Percentiles rank a stretch among this genome's conserved stretches.
Evolutionary conservation across 139 green algal species (phyloP).

Genomic region (Penium margaritaceum): DNA sequence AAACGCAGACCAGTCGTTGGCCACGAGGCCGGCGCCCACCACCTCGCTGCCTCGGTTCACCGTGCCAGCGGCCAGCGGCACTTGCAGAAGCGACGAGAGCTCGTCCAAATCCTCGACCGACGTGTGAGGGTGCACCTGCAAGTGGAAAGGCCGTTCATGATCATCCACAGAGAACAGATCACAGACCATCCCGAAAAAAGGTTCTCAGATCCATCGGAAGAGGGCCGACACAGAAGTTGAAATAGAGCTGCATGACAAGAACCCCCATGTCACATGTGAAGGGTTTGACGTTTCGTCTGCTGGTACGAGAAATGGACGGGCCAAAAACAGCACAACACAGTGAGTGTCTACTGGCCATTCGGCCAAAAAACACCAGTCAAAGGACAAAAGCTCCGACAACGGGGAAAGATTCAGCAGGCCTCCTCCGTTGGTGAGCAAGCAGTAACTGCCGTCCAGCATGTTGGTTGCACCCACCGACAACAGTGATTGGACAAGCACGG

Average conservation of each 20-base stretch:
- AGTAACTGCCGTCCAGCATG: constrained; percentile 88
- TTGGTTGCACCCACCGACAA: constrained; percentile 87
- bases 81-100: constrained; percentile 81
- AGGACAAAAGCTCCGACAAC: not conserved
- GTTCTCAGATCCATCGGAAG: not conserved
- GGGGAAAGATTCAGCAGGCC: constrained; percentile 60
- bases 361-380: no score
- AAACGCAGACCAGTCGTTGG: constrained; percentile 95
- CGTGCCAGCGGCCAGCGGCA: constrained; percentile 92
- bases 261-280: no score
- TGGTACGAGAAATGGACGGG: no score
- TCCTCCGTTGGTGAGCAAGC: constrained; percentile 86
- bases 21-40: constrained; percentile 77
- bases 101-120: constrained; percentile 97
- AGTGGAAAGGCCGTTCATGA: not conserved
- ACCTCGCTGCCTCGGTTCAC: constrained; percentile 93
- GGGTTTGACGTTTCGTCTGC: no score
- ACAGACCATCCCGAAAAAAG: not conserved
- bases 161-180: not conserved
- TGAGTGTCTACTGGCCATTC: no score
- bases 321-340: no score
- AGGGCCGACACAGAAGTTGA: not conserved
- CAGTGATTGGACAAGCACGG: no score
- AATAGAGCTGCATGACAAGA: no score
- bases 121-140: constrained; percentile 78